Conservation (phyloP, 2,329 filamentous ascomycete species). For the Penicillium rolfsii region DNA sequence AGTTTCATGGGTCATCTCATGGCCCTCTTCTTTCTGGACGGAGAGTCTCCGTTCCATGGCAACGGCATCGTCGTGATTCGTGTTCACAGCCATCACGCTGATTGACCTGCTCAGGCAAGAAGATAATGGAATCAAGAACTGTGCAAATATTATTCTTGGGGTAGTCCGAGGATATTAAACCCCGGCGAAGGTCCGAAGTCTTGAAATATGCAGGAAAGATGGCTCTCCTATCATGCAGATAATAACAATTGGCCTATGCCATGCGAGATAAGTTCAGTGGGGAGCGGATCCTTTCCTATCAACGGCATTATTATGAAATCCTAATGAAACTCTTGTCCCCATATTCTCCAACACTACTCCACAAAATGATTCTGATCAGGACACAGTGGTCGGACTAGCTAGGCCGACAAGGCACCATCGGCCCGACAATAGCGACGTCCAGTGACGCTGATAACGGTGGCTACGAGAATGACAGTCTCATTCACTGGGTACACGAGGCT, state of each 20-base stretch:
- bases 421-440: slow-evolving; percentile 20
- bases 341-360: background rate
- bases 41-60: slow-evolving; percentile 19
- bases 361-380: background rate
- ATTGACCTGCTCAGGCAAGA: background rate
- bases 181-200: background rate
- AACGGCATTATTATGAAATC: background rate
- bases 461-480: background rate
- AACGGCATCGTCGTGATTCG: slow-evolving; percentile 4
- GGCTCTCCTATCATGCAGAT: background rate
- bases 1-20: slow-evolving; percentile 16
- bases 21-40: slow-evolving; percentile 18
- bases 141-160: background rate
- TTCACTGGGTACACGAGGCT: background rate
- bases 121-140: background rate
- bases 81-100: slow-evolving; percentile 7
- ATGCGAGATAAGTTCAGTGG: slow-evolving; percentile 11
- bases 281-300: slow-evolving; percentile 7
- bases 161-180: background rate
- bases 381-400: slow-evolving; percentile 6
- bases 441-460: slow-evolving; percentile 10
- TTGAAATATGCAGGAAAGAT: background rate
- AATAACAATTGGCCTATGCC: background rate
- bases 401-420: slow-evolving; percentile 15
- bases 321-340: background rate